Base-by-base conservation (phyloP, 73 alveolate species). In the Uronychia binucleata region DNA sequence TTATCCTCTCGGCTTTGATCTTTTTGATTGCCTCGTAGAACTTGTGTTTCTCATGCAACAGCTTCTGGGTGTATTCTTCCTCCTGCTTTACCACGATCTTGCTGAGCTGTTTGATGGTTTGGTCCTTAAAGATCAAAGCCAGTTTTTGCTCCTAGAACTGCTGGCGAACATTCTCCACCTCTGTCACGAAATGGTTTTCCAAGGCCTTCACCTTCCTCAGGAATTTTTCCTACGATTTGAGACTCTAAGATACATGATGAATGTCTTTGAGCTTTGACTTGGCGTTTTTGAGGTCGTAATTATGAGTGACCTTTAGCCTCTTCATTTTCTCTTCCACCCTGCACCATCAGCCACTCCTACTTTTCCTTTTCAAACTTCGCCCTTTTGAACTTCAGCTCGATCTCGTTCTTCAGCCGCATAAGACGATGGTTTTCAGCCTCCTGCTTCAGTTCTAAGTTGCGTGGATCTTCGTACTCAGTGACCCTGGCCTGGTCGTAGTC, bases 101-200 rank as follows among this genome's bases (percentile, higher is more conserved):
- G 30, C 31, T 1, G 26, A 67, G 78, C 26, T 26, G 5, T 26
- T 28, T 25, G 78, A 67, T 67, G 29, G 78, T 13, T 13, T 67
- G 5, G 78, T 67, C 78, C 26, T 67, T 67, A 26, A 25, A 28
- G 32, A 67, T 28, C 29, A 67, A 13, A 13, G 78, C 26, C 26
- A 67, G 78, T 67, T 67, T 67, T 26, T 67, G 32, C 32, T 67
- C 78, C 26, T 67, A 26, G 78, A 25, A 67, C 26, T 67, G 78
- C 8, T 67, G 8, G 5, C 32, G 5, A 5, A 67, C 32, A 67
- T 67, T 25, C 26, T 67, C 78, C 30, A 67, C 32, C 26, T 67
- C 78, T 26, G 5, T 1, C 5, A 26, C 26, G 78, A 67, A 67
- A 26, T 67, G 29, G 5, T 5, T 5, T 67, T 67, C 29, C 5